phyloP scores from a whole-genome alignment of 306 rosid species.

The Bauhinia variegata region DNA sequence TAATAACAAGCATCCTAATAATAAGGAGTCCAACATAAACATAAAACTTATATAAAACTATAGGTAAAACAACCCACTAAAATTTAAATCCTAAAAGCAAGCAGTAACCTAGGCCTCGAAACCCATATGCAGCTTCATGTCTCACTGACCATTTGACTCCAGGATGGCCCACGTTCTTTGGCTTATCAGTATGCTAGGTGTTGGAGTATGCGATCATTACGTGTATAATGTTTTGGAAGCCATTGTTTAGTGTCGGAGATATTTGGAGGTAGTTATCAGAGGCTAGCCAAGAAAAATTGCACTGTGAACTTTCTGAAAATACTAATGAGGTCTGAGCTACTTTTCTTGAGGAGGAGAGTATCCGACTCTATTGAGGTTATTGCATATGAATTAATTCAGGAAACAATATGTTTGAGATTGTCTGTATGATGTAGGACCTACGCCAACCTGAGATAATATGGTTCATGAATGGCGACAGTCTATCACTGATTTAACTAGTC shows the following conservation, averaged over 20 bases:
- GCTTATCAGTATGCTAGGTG: not conserved
- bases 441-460: not conserved
- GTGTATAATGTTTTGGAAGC: not conserved
- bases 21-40: too few relatives aligned
- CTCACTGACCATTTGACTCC: too few relatives aligned
- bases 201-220: not conserved
- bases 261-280: not conserved
- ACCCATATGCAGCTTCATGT: too few relatives aligned
- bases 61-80: too few relatives aligned
- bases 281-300: slow-evolving; percentile 21
- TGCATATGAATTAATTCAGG: too few relatives aligned
- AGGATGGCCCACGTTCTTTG: too few relatives aligned
- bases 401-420: slow-evolving; percentile 10
- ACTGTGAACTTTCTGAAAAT: slow-evolving; percentile 5
- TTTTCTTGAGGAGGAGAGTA: slow-evolving; percentile 26
- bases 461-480: not conserved
- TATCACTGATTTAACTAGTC: too few relatives aligned
- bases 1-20: too few relatives aligned
- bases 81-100: too few relatives aligned
- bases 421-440: not conserved
- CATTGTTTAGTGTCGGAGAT: slow-evolving; percentile 8
- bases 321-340: slow-evolving; percentile 3
- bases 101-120: too few relatives aligned
- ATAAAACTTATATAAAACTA: too few relatives aligned
- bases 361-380: not conserved